Evolutionary conservation across 1,284 basidiomycete genomes (phyloP).

Genomic region (Athelia sp.): DNA sequence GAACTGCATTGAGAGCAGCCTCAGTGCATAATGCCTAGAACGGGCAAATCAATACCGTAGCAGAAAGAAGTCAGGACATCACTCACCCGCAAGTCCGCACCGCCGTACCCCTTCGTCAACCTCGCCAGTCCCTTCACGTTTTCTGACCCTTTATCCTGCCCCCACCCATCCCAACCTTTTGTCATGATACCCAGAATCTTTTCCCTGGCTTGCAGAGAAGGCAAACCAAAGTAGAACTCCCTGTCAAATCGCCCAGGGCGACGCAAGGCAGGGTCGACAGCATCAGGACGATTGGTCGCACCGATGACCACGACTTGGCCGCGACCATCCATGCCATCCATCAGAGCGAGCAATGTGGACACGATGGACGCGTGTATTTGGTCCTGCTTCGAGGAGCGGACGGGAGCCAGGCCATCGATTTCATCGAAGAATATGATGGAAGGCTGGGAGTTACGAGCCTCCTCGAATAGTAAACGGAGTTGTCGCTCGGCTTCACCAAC

Average conservation of each 20-base stretch:
- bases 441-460: conserved; percentile 89
- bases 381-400: conserved; percentile 96
- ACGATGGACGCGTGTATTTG: conserved; percentile 99
- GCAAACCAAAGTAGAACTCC: conserved; percentile 97
- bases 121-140: conserved; percentile 75
- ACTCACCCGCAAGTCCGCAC: conserved; percentile 90
- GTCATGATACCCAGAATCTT: conserved; percentile 94
- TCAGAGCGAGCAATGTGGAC: conserved; percentile 91
- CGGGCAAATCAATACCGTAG: conserved; percentile 3
- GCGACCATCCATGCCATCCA: conserved; percentile 99
- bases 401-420: conserved; percentile 97
- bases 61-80: conserved; percentile 4
- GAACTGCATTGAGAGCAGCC: conserved; percentile 94
- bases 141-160: conserved; percentile 49
- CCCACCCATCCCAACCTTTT: conserved; percentile 84
- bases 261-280: conserved; percentile 92
- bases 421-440: conserved; percentile 98
- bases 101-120: conserved; percentile 96
- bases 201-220: conserved; percentile 79
- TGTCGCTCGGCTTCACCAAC: conserved; percentile 99
- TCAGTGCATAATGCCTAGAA: conserved; percentile 89
- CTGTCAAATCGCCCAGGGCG: conserved; percentile 96
- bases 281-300: conserved; percentile 96
- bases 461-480: conserved; percentile 92
- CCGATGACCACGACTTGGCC: conserved; percentile 98